phyloP scores from a whole-genome alignment of 257 asterid genomes.

The Solanum megistacrolobum region DNA sequence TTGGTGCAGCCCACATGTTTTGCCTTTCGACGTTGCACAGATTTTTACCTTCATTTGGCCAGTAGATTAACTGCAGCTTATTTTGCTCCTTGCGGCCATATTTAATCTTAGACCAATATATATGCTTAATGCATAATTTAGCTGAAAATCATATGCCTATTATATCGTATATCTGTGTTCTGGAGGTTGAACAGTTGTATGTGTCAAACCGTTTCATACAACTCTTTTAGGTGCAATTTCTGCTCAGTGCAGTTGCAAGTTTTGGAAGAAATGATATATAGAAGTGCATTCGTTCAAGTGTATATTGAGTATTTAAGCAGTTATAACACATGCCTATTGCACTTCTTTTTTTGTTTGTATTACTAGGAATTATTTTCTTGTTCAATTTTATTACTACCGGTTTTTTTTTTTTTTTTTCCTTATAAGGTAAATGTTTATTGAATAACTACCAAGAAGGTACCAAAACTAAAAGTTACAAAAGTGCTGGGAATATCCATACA shows the following conservation, averaged over 20 bases:
- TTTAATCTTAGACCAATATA: background rate
- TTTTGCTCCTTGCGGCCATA: background rate
- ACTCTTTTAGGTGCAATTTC: background rate
- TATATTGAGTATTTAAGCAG: background rate
- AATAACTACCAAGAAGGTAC: no score
- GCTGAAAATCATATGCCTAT: background rate
- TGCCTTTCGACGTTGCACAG: background rate
- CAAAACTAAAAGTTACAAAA: no score
- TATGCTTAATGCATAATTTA: background rate
- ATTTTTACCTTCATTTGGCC: background rate
- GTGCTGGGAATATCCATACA: no score
- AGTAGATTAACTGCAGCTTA: background rate
- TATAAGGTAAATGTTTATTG: no score
- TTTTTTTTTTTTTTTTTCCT: no score
- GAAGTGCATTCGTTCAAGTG: background rate
- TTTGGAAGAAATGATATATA: background rate
- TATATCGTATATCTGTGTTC: background rate
- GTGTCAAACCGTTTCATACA: background rate
- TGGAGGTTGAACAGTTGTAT: background rate
- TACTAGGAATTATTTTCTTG: background rate
- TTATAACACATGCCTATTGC: background rate
- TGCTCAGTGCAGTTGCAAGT: background rate
- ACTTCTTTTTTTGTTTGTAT: background rate
- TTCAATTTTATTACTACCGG: background rate
- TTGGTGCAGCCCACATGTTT: background rate